phyloP scores from a whole-genome alignment of 805 yeast genomes.

The Cyberlindnera bimundalis region DNA sequence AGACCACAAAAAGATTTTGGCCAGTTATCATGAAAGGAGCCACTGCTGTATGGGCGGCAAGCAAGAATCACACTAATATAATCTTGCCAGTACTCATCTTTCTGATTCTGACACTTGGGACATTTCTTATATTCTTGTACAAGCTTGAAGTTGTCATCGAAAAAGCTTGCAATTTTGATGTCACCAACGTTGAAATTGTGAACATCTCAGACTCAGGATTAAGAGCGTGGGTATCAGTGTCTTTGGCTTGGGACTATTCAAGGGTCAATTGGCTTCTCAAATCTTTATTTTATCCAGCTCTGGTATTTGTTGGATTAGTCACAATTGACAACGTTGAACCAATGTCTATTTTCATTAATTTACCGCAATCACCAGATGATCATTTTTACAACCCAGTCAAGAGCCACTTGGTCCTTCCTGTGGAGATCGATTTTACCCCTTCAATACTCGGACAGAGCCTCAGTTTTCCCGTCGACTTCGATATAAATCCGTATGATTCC shows the following conservation, averaged over 20 bases:
- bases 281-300: constrained; percentile 8
- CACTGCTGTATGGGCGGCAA: background rate
- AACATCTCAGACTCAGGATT: constrained; percentile 18
- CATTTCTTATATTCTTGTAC: background rate
- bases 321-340: constrained; percentile 7
- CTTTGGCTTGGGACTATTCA: constrained; percentile 19
- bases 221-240: constrained; percentile 7
- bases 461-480: constrained; percentile 1
- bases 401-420: background rate
- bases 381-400: constrained; percentile 12
- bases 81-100: background rate
- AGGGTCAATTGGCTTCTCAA: constrained; percentile 11
- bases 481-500: constrained; percentile 14
- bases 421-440: constrained; percentile 17
- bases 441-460: constrained; percentile 7
- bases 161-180: constrained; percentile 6
- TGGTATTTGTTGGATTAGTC: constrained; percentile 6
- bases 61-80: background rate
- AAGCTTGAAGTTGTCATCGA: constrained; percentile 6
- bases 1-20: background rate
- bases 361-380: constrained; percentile 8
- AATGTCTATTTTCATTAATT: constrained; percentile 13
- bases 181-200: constrained; percentile 10
- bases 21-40: background rate
- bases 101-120: background rate